phyloP scores from a whole-genome alignment of 1,284 basidiomycete species.

The Porphyrellus sp. region DNA sequence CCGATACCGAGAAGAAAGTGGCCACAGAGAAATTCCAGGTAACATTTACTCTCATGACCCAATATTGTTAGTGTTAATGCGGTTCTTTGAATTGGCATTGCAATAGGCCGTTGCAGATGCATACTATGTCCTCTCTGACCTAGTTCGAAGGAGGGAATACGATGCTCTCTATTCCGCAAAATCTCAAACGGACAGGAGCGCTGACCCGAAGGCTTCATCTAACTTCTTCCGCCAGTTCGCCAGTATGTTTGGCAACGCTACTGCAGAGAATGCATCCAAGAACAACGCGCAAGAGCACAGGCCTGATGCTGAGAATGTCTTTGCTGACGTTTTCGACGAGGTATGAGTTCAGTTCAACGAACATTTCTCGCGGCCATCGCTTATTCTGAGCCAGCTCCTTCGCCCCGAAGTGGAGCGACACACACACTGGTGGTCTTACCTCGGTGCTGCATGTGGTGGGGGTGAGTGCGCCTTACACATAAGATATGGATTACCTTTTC shows the following conservation, averaged over 20 bases:
- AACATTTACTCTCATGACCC: background rate
- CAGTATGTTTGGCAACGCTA: constrained; percentile 54
- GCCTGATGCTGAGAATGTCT: constrained; percentile 79
- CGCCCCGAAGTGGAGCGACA: constrained; percentile 73
- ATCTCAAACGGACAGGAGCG: constrained; percentile 47
- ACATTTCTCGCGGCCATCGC: background rate
- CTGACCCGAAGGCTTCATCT: constrained; percentile 63
- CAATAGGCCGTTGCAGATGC: constrained; percentile 86
- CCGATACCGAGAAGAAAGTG: constrained; percentile 62
- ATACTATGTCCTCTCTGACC: constrained; percentile 92
- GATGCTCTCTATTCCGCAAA: constrained; percentile 64
- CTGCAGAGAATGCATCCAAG: constrained; percentile 32
- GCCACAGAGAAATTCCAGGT: constrained; percentile 85
- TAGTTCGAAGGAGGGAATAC: constrained; percentile 77
- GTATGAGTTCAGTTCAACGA: constrained; percentile 39
- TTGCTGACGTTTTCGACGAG: constrained; percentile 89
- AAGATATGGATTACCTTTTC: constrained; percentile 5
- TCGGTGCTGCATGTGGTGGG: constrained; percentile 65
- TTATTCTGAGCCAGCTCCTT: constrained; percentile 49
- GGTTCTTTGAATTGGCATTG: constrained; percentile 2
- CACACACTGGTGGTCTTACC: constrained; percentile 71
- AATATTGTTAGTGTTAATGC: background rate
- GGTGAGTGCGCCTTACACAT: constrained; percentile 18
- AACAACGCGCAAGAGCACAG: constrained; percentile 40
- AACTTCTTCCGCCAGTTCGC: constrained; percentile 80